Conservation (phyloP, 345 rosid species). For the Conringia planisiliqua region DNA sequence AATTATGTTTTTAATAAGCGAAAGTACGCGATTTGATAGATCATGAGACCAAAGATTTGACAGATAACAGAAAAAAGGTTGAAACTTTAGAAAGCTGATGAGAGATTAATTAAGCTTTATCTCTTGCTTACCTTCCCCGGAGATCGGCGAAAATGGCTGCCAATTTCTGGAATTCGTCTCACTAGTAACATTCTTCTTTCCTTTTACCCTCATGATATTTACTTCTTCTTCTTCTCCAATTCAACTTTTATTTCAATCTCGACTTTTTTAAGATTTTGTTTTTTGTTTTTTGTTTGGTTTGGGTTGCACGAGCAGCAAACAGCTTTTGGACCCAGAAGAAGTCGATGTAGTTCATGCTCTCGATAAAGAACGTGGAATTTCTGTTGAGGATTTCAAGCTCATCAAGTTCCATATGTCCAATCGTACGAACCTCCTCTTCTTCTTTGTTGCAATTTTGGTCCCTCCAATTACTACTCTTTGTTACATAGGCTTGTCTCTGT, state of each 20-base stretch:
- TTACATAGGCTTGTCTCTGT: neutral
- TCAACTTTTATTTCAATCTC: neutral
- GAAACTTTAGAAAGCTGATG: neutral
- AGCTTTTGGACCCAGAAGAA: slow-evolving; percentile 74
- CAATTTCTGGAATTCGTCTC: slow-evolving; percentile 92
- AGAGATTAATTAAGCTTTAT: neutral
- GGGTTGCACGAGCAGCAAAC: slow-evolving; percentile 46
- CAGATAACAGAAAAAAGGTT: slow-evolving; percentile 6
- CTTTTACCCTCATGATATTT: neutral
- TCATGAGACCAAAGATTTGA: slow-evolving; percentile 1
- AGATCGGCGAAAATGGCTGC: slow-evolving; percentile 56
- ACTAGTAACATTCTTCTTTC: slow-evolving; percentile 39
- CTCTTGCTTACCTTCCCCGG: neutral
- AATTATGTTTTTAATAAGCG: neutral
- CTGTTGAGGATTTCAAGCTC: slow-evolving; percentile 79
- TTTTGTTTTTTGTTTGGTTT: neutral
- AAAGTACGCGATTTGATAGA: neutral
- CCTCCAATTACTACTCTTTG: neutral
- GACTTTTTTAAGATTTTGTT: neutral
- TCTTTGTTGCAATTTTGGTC: neutral
- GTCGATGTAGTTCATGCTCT: slow-evolving; percentile 63
- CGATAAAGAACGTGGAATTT: slow-evolving; percentile 75
- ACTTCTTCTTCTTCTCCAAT: neutral
- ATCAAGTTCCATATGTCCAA: slow-evolving; percentile 81
- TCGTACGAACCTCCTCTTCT: slow-evolving; percentile 39